Evolutionary conservation across 2,329 filamentous ascomycete genomes (phyloP), one percentile per base, ranked within the genome.

Genomic region (Xylariaceae sp.): DNA sequence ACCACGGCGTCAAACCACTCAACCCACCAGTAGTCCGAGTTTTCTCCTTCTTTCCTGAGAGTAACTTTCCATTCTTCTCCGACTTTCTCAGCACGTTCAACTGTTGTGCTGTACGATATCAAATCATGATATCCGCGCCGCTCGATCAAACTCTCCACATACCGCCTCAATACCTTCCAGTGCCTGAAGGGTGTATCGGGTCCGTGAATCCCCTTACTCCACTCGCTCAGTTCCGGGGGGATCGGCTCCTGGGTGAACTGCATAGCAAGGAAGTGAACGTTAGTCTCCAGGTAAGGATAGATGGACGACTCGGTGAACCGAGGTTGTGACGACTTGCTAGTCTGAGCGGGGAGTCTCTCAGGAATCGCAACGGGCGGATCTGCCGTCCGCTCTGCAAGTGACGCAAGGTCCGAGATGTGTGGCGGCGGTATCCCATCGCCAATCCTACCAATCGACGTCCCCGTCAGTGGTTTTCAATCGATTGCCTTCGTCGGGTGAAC

Each of bases 241-340:
- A 87, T 82, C 0, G 76, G 73, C 51, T 86, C 83, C 57, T 83
- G 76, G 0, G 78, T 81, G 67, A 83, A 89, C 16, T 79, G 75
- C 87, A 89, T 89, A 0, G 83, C 75, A 1, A 78, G 65, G 5
- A 75, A 74, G 59, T 83, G 79, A 43, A 89, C 81, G 60, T 89
- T 89, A 2, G 85, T 89, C 65, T 89, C 83, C n/a, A 89, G 72
- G 19, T 81, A 80, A 0, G 83, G 82, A 61, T 88, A 88, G 18
- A 88, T 76, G 0, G 82, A 81, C 0, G 84, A 83, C 56, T 87
- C 83, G 12, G 75, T 71, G 63, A 81, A 85, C 2, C 83, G 79
- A 18, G 79, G 75, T 54, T 77, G 75, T 1, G 67, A 56, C 12
- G 72, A 68, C 41, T 73, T 75, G 0, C 78, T 74, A 0, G 75